Evolutionary conservation across 2,329 filamentous ascomycete species (phyloP).

Genomic region (Diaporthe longicolla): DNA sequence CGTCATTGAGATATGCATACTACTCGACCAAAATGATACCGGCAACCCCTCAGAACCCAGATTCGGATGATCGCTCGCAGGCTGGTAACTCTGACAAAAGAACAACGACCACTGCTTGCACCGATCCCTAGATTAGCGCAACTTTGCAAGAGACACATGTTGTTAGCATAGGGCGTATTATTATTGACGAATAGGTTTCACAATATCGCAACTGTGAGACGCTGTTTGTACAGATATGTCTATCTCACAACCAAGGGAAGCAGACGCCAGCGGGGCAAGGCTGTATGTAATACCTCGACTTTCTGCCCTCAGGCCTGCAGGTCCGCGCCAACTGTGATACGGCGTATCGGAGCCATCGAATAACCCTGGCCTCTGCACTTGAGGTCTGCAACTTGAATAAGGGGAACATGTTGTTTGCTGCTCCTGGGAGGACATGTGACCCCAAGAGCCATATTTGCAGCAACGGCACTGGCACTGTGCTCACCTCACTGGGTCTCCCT

Average conservation of each 20-base stretch:
- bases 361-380: not conserved
- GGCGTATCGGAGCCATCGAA: not conserved
- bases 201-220: slow-evolving; percentile 1
- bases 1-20: not conserved
- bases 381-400: not conserved
- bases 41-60: not conserved
- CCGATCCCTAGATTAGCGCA: too few relatives aligned
- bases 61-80: not conserved
- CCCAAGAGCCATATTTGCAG: not conserved
- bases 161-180: not conserved
- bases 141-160: not conserved
- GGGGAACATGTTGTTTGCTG: not conserved
- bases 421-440: not conserved
- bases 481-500: not conserved
- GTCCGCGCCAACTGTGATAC: not conserved
- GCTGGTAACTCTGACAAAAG: not conserved
- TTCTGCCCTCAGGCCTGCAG: too few relatives aligned
- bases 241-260: not conserved
- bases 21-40: not conserved
- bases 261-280: not conserved
- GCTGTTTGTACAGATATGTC: not conserved
- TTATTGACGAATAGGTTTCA: slow-evolving; percentile 8
- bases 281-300: not conserved
- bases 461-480: not conserved
- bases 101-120: not conserved